phyloP scores from a whole-genome alignment of 2,329 filamentous ascomycete species.

The Nothomitra cinnamomea region DNA sequence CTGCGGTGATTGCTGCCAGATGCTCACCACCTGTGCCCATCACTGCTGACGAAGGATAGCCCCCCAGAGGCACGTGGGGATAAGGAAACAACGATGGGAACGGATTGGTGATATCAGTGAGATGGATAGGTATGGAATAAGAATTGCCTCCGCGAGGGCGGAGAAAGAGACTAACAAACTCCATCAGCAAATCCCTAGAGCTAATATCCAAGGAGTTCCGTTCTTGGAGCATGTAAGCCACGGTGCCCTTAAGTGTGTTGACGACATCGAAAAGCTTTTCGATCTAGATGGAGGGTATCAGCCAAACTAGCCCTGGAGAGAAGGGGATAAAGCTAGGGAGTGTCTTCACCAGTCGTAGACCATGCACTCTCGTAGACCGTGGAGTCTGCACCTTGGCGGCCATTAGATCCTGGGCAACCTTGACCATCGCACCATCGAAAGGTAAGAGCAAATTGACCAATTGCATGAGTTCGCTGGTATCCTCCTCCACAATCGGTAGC shows the following conservation, averaged over 20 bases:
- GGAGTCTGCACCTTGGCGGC: conserved; percentile 52
- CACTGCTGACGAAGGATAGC: no score
- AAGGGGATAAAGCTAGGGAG: not conserved
- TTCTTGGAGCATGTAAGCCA: conserved; percentile 42
- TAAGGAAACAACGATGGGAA: not conserved
- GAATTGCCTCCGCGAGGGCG: conserved; percentile 58
- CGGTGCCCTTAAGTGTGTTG: conserved; percentile 54
- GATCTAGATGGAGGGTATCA: conserved; percentile 30
- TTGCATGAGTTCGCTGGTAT: conserved; percentile 38
- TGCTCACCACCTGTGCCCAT: not conserved
- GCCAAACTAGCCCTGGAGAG: conserved; percentile 6
- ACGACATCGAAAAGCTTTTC: conserved; percentile 69
- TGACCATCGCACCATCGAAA: conserved; percentile 45
- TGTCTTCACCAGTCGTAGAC: conserved; percentile 48
- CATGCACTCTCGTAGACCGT: conserved; percentile 56
- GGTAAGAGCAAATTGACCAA: conserved; percentile 46
- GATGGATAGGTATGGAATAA: conserved; percentile 58
- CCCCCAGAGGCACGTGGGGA: not conserved
- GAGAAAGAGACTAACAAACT: conserved; percentile 49
- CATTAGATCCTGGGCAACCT: conserved; percentile 43
- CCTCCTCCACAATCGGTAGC: conserved; percentile 43
- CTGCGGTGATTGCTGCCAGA: not conserved
- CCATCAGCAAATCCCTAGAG: conserved; percentile 56
- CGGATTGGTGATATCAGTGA: conserved; percentile 38
- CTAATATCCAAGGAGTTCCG: conserved; percentile 45